Percentiles rank a stretch among this genome's conserved stretches.
These are phyloP conservation scores for Sungouiozyma ichnusensis DNA, from an alignment of 805 yeast species.

Conservation along the genomic window DNA sequence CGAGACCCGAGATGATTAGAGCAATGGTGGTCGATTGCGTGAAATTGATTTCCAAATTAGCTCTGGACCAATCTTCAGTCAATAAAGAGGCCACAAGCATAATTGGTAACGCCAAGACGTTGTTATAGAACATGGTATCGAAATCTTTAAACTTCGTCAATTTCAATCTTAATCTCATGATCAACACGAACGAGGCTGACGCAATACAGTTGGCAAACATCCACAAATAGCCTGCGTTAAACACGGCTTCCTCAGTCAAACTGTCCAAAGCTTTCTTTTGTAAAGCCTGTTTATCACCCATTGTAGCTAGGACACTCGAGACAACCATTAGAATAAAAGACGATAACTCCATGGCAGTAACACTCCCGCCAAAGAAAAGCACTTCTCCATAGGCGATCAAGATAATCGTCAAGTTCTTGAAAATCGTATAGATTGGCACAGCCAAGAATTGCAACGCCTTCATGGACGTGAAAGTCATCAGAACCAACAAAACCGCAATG, in stretches of 20 bases:
- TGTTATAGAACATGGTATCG: constrained; percentile 97
- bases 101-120: constrained; percentile 85
- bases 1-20: constrained; percentile 87
- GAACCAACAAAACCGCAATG: constrained; percentile 76
- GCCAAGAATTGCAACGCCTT: constrained; percentile 86
- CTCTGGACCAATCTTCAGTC: constrained; percentile 89
- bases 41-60: constrained; percentile 67
- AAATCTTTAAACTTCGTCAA: constrained; percentile 92
- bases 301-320: constrained; percentile 91
- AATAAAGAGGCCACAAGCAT: constrained; percentile 62
- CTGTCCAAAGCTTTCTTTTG: constrained; percentile 25
- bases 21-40: constrained; percentile 57
- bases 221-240: constrained; percentile 84
- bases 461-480: constrained; percentile 93
- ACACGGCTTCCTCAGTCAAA: constrained; percentile 29
- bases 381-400: constrained; percentile 98
- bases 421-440: constrained; percentile 94
- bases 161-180: constrained; percentile 97
- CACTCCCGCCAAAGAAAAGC: constrained; percentile 89
- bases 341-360: constrained; percentile 79
- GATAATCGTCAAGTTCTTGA: constrained; percentile 94
- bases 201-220: constrained; percentile 92
- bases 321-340: constrained; percentile 88
- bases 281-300: constrained; percentile 53
- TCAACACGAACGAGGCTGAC: constrained; percentile 84